Evolutionary conservation across 108 stramenopile species (phyloP), one percentile per base, ranked within the genome.

Genomic region (Nitzschia inconspicua): DNA sequence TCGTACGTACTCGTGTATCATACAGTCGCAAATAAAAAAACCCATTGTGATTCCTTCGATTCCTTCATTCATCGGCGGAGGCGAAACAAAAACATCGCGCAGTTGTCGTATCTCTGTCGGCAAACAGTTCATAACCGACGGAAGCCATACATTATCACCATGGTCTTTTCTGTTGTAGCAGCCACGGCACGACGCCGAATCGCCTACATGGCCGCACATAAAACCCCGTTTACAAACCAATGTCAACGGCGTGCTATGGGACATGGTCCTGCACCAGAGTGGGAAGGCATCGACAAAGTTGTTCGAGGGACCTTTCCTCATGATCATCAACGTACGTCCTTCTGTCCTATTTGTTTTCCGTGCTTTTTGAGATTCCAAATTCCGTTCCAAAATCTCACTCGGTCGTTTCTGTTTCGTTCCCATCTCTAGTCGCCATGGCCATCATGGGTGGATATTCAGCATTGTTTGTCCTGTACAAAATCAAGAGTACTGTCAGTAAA

Each of bases 271-370:
- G 72, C 83, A 27, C 85, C 81, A 31, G 85, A 89, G 76, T 93
- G 91, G 91, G 76, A 75, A 30, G 91, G 91, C 23, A 78, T 93
- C 59, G 91, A 93, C 54, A 93, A 93, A 63, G 75, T 87, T 32
- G 85, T 93, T 19, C 81, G 91, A 64, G 73, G 65, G 28, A 68
- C 74, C 61, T 85, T 93, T 53, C 91, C 91, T 29, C 55, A 76
- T 42, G 91, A 93, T 63, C 75, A 87, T 36, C 87, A 93, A 58
- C 66, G 91, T 93, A 63, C 77, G 91, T 86, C 11, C 22, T 14
- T 36, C 30, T 24, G 6, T 3, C 3, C 34, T 44, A n/a, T 10
- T 20, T 41, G n/a, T 22, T 23, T 44, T 52, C 19, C 30, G 22
- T 50, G 4, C 1, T 20, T 35, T 4, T 22, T 11, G 27, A 39